These are phyloP conservation scores for Torulaspora microellipsoides DNA, from an alignment of 805 yeast genomes.

Conservation along the genomic window DNA sequence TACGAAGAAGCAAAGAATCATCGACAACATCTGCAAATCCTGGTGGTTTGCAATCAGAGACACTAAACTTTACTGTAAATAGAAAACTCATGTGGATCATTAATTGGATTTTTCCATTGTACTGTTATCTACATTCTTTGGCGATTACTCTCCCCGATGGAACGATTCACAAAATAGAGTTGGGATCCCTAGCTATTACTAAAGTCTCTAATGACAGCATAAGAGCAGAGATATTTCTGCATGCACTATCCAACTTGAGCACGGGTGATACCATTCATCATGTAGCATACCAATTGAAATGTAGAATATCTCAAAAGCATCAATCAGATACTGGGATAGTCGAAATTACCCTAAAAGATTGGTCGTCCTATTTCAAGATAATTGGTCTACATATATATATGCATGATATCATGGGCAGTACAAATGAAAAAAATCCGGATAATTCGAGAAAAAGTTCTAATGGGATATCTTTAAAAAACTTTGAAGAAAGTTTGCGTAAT, in stretches of 20 bases:
- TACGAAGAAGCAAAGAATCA: neutral
- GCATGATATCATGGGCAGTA: constrained; percentile 4
- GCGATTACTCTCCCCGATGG: constrained; percentile 10
- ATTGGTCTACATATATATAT: constrained; percentile 18
- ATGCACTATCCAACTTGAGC: constrained; percentile 14
- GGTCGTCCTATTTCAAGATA: constrained; percentile 21
- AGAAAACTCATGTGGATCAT: constrained; percentile 10
- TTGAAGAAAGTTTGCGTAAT: constrained; percentile 2
- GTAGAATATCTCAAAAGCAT: constrained; percentile 6
- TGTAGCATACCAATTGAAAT: constrained; percentile 16
- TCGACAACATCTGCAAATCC: neutral
- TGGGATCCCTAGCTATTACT: constrained; percentile 19
- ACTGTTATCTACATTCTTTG: constrained; percentile 13
- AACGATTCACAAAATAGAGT: constrained; percentile 9
- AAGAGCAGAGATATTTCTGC: constrained; percentile 19
- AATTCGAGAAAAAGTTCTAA: neutral
- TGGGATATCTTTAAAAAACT: neutral
- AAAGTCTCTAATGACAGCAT: constrained; percentile 14
- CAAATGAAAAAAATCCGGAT: neutral
- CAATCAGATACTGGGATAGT: constrained; percentile 1
- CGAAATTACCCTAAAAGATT: constrained; percentile 10
- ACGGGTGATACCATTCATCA: constrained; percentile 19
- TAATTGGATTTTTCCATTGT: constrained; percentile 15
- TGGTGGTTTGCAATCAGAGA: constrained; percentile 1
- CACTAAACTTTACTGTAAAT: constrained; percentile 11